These are phyloP conservation scores for Eimeria zaria DNA, from an alignment of 169 alveolate species.

Conservation along the genomic window DNA sequence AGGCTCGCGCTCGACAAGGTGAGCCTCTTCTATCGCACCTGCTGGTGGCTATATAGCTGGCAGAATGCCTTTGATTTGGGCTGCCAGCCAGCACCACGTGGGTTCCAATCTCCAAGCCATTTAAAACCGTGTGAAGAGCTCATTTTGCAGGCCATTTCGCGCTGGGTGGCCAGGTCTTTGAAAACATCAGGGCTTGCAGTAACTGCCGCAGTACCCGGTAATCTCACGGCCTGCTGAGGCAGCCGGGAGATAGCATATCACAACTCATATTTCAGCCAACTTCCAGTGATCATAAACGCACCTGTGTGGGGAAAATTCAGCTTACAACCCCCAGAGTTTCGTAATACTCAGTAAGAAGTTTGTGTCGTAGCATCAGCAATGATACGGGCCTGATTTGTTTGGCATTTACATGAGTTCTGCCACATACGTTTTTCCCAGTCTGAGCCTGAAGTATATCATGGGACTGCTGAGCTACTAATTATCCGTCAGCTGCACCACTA, in stretches of 20 bases:
- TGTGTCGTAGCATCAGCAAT: not conserved
- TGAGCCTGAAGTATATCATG: too few relatives aligned
- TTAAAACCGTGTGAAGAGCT: not conserved
- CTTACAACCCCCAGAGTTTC: not conserved
- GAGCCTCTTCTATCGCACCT: not conserved
- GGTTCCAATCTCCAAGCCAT: not conserved
- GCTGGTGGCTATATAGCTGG: not conserved
- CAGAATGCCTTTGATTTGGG: not conserved
- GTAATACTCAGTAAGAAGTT: not conserved
- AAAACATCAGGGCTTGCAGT: not conserved
- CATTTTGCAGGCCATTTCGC: conserved; percentile 37
- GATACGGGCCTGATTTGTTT: not conserved
- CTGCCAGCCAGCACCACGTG: not conserved
- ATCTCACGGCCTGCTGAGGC: not conserved
- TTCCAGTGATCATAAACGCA: not conserved
- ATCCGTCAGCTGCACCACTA: not conserved
- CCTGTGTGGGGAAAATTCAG: not conserved
- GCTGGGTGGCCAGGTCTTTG: conserved; percentile 9
- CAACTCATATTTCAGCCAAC: not conserved
- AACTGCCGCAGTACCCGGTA: conserved; percentile 10
- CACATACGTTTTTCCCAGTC: not conserved
- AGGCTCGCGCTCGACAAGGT: conserved; percentile 73
- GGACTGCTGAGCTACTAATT: not conserved
- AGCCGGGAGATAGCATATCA: not conserved
- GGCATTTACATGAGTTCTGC: not conserved